Conservation (phyloP, 139 green algal species). For the Desmodesmus armatus region DNA sequence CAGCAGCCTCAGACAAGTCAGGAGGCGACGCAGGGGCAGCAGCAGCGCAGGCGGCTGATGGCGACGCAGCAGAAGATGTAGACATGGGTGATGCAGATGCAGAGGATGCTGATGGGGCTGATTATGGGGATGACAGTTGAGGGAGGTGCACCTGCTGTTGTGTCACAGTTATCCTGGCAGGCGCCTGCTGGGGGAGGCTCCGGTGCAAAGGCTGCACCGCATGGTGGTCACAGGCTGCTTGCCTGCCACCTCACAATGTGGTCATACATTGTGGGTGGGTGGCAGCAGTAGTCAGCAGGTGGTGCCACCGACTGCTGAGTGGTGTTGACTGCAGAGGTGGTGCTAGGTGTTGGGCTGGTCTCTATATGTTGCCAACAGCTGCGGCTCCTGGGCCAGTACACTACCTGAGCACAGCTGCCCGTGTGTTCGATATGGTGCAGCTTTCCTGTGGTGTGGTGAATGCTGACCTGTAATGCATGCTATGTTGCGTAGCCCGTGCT, state of each 20-base stretch:
- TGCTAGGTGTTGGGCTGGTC: too few species aligned
- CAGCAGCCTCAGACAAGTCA: constrained; percentile 2
- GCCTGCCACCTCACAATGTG: not conserved
- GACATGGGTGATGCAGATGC: not conserved
- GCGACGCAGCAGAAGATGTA: not conserved
- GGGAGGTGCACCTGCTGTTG: not conserved
- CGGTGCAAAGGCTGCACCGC: not conserved
- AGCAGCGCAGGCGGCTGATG: not conserved
- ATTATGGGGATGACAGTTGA: not conserved
- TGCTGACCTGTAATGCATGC: too few species aligned
- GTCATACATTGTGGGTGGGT: not conserved
- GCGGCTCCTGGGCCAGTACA: too few species aligned
- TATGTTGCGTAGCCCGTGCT: too few species aligned
- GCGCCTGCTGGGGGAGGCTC: too few species aligned
- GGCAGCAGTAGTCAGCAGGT: too few species aligned
- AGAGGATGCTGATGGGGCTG: not conserved
- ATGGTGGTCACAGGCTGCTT: not conserved
- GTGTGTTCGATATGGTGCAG: too few species aligned
- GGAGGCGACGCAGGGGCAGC: not conserved
- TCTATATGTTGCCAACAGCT: too few species aligned
- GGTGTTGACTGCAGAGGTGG: too few species aligned
- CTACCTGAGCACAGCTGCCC: too few species aligned
- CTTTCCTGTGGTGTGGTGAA: too few species aligned
- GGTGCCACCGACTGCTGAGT: too few species aligned
- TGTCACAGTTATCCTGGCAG: not conserved